Evolutionary conservation across 2,329 filamentous ascomycete genomes (phyloP).

Genomic region (Dichotomopilus funicola): DNA sequence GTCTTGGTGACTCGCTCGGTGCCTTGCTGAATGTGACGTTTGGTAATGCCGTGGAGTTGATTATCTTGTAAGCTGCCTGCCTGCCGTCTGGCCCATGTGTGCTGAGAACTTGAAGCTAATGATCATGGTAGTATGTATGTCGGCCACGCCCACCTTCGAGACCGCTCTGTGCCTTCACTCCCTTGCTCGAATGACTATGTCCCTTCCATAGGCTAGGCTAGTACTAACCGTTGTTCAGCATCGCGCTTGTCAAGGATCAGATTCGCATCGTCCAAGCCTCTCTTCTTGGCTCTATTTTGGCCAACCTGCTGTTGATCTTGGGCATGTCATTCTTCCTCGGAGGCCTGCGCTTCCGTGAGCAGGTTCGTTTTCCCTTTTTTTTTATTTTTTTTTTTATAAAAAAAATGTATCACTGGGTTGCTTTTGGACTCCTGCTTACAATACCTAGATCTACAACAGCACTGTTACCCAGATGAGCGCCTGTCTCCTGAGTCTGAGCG

Average conservation of each 20-base stretch:
- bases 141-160: background rate
- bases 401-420: background rate
- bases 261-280: constrained; percentile 91
- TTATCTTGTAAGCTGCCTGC: constrained; percentile 51
- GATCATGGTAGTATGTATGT: constrained; percentile 47
- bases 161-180: background rate
- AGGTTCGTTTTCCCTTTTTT: constrained; percentile 51
- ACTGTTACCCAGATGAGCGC: constrained; percentile 96
- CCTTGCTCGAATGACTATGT: background rate
- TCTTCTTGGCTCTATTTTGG: constrained; percentile 79
- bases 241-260: constrained; percentile 72
- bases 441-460: constrained; percentile 73
- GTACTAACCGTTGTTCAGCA: constrained; percentile 41
- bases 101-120: background rate
- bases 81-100: background rate
- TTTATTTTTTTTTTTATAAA: too few relatives aligned
- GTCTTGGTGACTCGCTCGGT: constrained; percentile 66
- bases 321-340: constrained; percentile 89
- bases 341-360: constrained; percentile 79
- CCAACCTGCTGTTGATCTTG: constrained; percentile 80
- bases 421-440: constrained; percentile 3
- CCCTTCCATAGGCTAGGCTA: background rate
- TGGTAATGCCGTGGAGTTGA: constrained; percentile 72
- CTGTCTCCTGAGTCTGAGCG: constrained; percentile 81
- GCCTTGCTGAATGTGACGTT: constrained; percentile 72